These are phyloP conservation scores for Leishmania gerbilli DNA, from an alignment of 208 protist genomes.

Conservation along the genomic window DNA sequence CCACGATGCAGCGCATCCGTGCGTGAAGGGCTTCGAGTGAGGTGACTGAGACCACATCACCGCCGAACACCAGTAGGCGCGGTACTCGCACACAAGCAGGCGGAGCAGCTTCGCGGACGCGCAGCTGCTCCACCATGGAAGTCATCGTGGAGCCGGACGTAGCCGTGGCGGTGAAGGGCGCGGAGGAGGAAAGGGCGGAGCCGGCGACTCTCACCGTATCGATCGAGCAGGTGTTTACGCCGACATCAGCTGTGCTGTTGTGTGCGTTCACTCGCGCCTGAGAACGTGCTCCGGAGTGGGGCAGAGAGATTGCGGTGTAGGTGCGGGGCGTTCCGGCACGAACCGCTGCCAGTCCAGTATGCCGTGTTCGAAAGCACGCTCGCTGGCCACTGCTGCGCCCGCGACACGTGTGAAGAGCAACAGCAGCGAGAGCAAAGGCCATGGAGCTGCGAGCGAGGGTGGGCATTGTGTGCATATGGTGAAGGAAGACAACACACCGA, in stretches of 20 bases:
- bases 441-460: not conserved
- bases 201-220: not conserved
- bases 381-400: not conserved
- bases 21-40: conserved; percentile 73
- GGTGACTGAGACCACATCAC: conserved; percentile 75
- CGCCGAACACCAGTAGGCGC: conserved; percentile 84
- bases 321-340: not conserved
- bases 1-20: conserved; percentile 56
- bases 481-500: not conserved
- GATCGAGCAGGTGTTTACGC: not conserved
- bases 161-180: not conserved
- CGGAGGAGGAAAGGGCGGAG: not conserved
- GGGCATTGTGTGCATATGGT: not conserved
- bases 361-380: not conserved
- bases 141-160: not conserved
- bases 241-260: not conserved
- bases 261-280: not conserved
- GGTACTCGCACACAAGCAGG: conserved; percentile 44
- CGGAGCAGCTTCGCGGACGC: conserved; percentile 1
- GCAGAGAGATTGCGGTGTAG: conserved; percentile 33
- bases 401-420: not conserved
- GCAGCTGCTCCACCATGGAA: not conserved
- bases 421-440: not conserved
- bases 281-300: not conserved
- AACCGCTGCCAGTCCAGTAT: not conserved